Percentiles rank a stretch among this genome's conserved stretches.
phyloP scores from a whole-genome alignment of 2,329 filamentous ascomycete genomes.

The Balansia obtecta region DNA sequence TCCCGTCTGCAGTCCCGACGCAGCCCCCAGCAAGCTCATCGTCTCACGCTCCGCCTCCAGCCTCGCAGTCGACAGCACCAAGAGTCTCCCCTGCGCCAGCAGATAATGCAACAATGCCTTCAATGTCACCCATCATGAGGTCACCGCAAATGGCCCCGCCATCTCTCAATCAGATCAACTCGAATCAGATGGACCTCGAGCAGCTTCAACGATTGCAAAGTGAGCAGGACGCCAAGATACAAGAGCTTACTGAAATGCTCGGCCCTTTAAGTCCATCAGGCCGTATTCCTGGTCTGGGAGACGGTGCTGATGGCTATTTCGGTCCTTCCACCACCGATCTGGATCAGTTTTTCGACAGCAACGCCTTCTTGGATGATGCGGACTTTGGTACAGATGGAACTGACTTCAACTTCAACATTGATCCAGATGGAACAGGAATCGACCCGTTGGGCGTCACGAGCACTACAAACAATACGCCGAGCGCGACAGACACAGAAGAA shows the following conservation, averaged over 20 bases:
- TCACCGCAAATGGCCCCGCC: slow-evolving; percentile 18
- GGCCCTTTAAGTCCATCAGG: slow-evolving; percentile 73
- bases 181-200: slow-evolving; percentile 65
- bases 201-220: slow-evolving; percentile 66
- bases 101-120: slow-evolving; percentile 18
- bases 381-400: slow-evolving; percentile 30
- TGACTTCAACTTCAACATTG: slow-evolving; percentile 40
- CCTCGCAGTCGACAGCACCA: slow-evolving; percentile 6
- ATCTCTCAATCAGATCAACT: slow-evolving; percentile 50
- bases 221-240: slow-evolving; percentile 66
- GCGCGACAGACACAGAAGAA: slow-evolving; percentile 38
- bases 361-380: slow-evolving; percentile 24
- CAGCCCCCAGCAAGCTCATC: slow-evolving; percentile 13
- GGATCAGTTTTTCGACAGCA: slow-evolving; percentile 38
- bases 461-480: slow-evolving; percentile 26
- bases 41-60: slow-evolving; percentile 11
- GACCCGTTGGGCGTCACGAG: background rate
- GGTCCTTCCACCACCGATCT: slow-evolving; percentile 30
- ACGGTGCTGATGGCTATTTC: slow-evolving; percentile 23
- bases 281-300: slow-evolving; percentile 57
- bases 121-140: slow-evolving; percentile 38
- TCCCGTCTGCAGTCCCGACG: slow-evolving; percentile 9
- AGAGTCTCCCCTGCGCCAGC: slow-evolving; percentile 13
- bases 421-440: slow-evolving; percentile 17
- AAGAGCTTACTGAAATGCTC: slow-evolving; percentile 60